Conservation (phyloP, 495 filamentous ascomycete species). For the Rusavskia elegans region DNA sequence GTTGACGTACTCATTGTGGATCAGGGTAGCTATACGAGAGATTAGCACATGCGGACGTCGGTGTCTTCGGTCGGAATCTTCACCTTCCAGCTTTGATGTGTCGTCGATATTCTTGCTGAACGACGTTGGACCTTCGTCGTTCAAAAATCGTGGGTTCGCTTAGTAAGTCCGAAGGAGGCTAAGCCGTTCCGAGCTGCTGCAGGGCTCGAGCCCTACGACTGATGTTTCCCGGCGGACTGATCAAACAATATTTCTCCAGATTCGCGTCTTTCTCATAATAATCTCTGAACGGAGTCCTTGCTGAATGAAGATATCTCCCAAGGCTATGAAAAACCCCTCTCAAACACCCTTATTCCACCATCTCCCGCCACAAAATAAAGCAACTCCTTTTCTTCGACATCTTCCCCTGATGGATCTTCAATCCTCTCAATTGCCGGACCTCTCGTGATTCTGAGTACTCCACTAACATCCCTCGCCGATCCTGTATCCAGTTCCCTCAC, state of each 20-base stretch:
- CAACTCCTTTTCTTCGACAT: conserved; percentile 48
- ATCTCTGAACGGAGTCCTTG: too few species aligned
- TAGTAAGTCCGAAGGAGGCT: background rate
- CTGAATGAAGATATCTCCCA: background rate
- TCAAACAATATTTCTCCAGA: too few species aligned
- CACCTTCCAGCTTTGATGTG: background rate
- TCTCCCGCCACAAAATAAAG: conserved; percentile 67
- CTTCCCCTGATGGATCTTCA: conserved; percentile 16
- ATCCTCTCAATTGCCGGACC: conserved; percentile 29
- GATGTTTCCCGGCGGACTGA: too few species aligned
- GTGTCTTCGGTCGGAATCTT: background rate
- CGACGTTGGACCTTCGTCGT: background rate
- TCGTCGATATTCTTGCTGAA: background rate
- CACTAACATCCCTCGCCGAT: conserved; percentile 76
- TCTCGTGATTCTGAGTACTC: conserved; percentile 62
- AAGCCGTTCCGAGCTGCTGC: background rate
- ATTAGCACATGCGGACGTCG: background rate
- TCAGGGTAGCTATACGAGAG: conserved; percentile 27
- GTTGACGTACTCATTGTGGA: conserved; percentile 50
- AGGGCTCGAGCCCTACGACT: background rate
- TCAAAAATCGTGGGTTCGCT: background rate
- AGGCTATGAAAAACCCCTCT: conserved; percentile 36
- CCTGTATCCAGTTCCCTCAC: conserved; percentile 68
- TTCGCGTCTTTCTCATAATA: background rate
- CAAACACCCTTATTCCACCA: conserved; percentile 67